Percentiles rank a stretch among this genome's conserved stretches.
Conservation (phyloP, 192 early-diverging fungal genomes). For the Linderina pennispora region DNA sequence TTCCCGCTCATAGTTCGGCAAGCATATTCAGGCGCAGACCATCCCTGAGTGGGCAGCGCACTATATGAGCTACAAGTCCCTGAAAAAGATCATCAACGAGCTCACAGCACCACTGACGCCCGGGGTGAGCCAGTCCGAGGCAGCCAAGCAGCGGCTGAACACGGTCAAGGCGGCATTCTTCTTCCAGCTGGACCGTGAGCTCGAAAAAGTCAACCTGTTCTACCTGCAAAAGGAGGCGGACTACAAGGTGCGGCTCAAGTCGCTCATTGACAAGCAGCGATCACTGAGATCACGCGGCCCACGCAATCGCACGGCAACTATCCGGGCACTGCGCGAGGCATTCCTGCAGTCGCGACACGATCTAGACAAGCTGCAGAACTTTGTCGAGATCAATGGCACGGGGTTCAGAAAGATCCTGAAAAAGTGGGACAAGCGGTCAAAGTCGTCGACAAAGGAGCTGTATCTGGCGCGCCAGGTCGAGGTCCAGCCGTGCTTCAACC, state of each 20-base stretch:
- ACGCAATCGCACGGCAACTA: conserved; percentile 49
- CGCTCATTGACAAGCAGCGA: conserved; percentile 75
- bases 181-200: conserved; percentile 93
- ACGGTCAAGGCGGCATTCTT: conserved; percentile 95
- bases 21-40: conserved; percentile 90
- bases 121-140: conserved; percentile 22
- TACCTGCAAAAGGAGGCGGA: conserved; percentile 97
- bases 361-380: conserved; percentile 95
- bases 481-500: conserved; percentile 96
- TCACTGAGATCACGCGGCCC: conserved; percentile 51
- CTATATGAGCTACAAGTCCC: conserved; percentile 96
- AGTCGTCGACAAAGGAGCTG: conserved; percentile 95
- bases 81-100: conserved; percentile 95
- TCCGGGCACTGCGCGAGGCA: conserved; percentile 78
- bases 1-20: conserved; percentile 99
- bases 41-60: conserved; percentile 89
- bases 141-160: conserved; percentile 51
- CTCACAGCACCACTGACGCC: conserved; percentile 48
- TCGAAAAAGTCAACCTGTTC: conserved; percentile 97
- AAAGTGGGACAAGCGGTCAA: conserved; percentile 99
- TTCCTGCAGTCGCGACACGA: conserved; percentile 90
- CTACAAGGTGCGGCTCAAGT: conserved; percentile 80
- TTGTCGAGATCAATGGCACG: conserved; percentile 92
- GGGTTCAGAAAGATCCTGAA: conserved; percentile 99
- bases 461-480: conserved; percentile 97